Base-by-base conservation (phyloP, 768 basidiomycete genomes). In the Mycena kentingensis region DNA sequence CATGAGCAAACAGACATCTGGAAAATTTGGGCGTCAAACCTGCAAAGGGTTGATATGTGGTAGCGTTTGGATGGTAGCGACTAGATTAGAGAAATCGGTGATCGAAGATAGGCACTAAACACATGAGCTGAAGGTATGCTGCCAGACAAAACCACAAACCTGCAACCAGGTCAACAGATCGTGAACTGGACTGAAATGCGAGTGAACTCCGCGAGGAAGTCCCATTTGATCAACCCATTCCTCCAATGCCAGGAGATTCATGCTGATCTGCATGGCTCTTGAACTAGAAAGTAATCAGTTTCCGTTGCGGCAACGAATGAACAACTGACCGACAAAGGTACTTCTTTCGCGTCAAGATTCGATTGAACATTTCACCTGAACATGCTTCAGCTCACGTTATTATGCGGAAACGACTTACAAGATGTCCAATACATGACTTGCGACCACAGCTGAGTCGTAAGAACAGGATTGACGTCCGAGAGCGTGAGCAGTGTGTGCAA, bases 351-450 rank as follows among this genome's bases (percentile, higher is more conserved):
- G 85, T 90, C 35, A 93, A 70, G 29, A 93, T 75, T 32, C 91
- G 84, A 65, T 93, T 93, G 71, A 93, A 92, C 35, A 87, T 79
- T 69, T 92, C 90, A 65, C 90, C 90, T 92, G 46, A 7, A 24
- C 29, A 29, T 5, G 11, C 44, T 58, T 29, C 52, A 54, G 27
- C 38, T 50, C 12, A 46, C 4, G 27, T 24, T 18, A 34, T 19
- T 37, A 31, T 45, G 18, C 26, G 49, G 24, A 12, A 26, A 21
- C 61, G n/a, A 67, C 85, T 77, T 77, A 90, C 93, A 92, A 21
- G 93, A 87, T 48, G 93, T 88, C 97, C 97, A 99, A 67, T 95
- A 98, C 76, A 97, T 87, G n/a, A 97, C 84, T 70, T 99, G 97
- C 1, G 93, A 95, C 85, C 94, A 96, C 44, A 95, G 78, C 67